phyloP scores from a whole-genome alignment of 306 rosid genomes.

The Macrotyloma uniflorum region DNA sequence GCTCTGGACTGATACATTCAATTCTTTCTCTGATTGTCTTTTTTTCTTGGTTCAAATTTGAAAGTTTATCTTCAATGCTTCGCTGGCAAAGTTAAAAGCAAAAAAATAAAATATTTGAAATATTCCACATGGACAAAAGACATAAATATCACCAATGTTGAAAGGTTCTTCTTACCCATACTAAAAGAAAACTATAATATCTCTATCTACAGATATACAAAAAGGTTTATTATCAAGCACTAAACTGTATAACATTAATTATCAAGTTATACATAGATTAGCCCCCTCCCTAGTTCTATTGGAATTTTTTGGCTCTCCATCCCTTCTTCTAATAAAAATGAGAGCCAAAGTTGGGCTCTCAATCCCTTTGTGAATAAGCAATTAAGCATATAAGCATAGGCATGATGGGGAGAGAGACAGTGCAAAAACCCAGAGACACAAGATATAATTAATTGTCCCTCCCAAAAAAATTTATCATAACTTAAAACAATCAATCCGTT shows the following conservation, averaged over 20 bases:
- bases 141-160: neutral
- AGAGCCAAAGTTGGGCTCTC: too few relatives aligned
- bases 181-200: slow-evolving; percentile 24
- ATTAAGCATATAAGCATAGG: neutral
- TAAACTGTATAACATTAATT: slow-evolving; percentile 20
- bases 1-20: slow-evolving; percentile 77
- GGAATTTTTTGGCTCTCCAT: slow-evolving; percentile 1
- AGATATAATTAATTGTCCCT: too few relatives aligned
- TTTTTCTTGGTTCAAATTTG: slow-evolving; percentile 68
- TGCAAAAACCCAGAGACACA: neutral
- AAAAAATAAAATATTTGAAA: slow-evolving; percentile 24
- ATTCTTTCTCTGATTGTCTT: slow-evolving; percentile 75
- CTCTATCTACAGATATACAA: too few relatives aligned
- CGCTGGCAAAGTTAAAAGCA: slow-evolving; percentile 50
- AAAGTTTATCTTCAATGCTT: slow-evolving; percentile 91
- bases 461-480: too few relatives aligned
- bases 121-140: slow-evolving; percentile 22
- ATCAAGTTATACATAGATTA: neutral
- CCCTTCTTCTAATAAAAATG: too few relatives aligned
- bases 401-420: neutral
- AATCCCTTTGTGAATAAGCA: neutral
- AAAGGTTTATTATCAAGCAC: neutral
- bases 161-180: slow-evolving; percentile 21
- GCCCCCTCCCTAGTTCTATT: neutral
- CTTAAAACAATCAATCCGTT: too few relatives aligned